These are phyloP conservation scores for Syzygium oleosum DNA, from an alignment of 345 rosid genomes.

Conservation along the genomic window DNA sequence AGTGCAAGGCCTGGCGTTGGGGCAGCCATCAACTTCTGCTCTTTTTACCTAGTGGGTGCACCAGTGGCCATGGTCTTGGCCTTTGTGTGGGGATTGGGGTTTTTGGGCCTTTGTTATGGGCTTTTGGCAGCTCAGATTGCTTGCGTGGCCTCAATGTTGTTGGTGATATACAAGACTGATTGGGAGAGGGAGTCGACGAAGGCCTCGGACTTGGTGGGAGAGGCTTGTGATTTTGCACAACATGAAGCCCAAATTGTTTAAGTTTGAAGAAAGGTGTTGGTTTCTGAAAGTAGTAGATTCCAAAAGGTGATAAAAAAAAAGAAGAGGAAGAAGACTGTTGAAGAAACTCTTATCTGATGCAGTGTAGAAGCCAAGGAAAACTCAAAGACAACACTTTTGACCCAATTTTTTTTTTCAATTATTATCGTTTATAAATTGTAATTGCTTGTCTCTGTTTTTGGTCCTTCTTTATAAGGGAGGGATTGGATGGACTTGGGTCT, in stretches of 20 bases:
- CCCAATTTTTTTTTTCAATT: neutral
- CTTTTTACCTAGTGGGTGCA: slow-evolving; percentile 80
- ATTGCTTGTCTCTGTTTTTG: neutral
- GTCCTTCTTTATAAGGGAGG: too few species aligned
- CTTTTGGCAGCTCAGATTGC: slow-evolving; percentile 75
- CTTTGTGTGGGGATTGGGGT: slow-evolving; percentile 55
- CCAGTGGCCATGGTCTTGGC: slow-evolving; percentile 58
- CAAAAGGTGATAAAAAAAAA: neutral
- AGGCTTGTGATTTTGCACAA: slow-evolving; percentile 4
- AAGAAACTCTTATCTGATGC: neutral
- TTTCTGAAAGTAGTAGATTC: neutral
- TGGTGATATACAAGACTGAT: slow-evolving; percentile 59
- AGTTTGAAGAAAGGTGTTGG: neutral
- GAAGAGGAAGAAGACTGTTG: neutral
- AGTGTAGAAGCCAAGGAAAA: neutral
- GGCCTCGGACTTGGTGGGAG: slow-evolving; percentile 63
- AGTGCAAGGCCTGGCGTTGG: slow-evolving; percentile 74
- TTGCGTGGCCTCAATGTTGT: slow-evolving; percentile 55
- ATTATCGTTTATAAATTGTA: neutral
- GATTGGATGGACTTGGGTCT: neutral
- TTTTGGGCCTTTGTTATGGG: slow-evolving; percentile 86
- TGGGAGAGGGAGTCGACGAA: slow-evolving; percentile 71
- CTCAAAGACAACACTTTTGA: neutral
- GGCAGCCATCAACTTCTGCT: slow-evolving; percentile 61
- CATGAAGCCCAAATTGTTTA: slow-evolving; percentile 8